Base-by-base conservation (phyloP, 148 eudicot species). In the Rhododendron simsii region DNA sequence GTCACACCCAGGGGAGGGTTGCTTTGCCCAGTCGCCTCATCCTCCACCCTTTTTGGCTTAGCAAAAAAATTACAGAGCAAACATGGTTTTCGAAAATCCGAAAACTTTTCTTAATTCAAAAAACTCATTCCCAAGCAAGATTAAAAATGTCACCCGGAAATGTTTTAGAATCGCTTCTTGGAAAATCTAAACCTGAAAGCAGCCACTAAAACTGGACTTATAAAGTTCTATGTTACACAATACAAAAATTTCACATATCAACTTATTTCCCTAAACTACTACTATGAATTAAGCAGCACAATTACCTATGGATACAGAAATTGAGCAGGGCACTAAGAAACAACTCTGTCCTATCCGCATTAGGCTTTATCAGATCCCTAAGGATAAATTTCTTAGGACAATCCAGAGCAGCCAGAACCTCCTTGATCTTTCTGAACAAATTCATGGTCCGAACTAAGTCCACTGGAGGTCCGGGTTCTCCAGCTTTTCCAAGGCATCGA, bases 401-500 rank as follows among this genome's bases (percentile, higher is more conserved):
- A n/a, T 89, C 90, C 63, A 95, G 77, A 67, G 91, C 91, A 4
- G 85, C 85, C 35, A 96, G n/a, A 44, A 92, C 51, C 76, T 89
- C 90, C 87, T 87, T 91, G 15, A 91, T 91, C 82, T 92, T 92
- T 50, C 84, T 81, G 51, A 80, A 93, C 91, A 94, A 86, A 39
- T 90, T 93, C 87, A 92, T 83, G 71, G 76, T 79, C 82, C 91
- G 90, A 35, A 92, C 91, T 0, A 98, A 91, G 80, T 94, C 96
- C 2, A 82, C 88, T 94, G 98, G 83, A 86, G 75, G 61, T 96
- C 99, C 10, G 98, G 99, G 87, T 95, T 95, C 80, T 95, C 99
- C 35, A 96, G 90, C 57, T 90, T 90, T 87, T 93, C 94, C 79
- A 93, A 78, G 37, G 94, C 95, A 35, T 82, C 87, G 37, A 96